These are phyloP conservation scores for Polygonum aviculare DNA, from an alignment of 148 eudicot genomes.

Conservation along the genomic window DNA sequence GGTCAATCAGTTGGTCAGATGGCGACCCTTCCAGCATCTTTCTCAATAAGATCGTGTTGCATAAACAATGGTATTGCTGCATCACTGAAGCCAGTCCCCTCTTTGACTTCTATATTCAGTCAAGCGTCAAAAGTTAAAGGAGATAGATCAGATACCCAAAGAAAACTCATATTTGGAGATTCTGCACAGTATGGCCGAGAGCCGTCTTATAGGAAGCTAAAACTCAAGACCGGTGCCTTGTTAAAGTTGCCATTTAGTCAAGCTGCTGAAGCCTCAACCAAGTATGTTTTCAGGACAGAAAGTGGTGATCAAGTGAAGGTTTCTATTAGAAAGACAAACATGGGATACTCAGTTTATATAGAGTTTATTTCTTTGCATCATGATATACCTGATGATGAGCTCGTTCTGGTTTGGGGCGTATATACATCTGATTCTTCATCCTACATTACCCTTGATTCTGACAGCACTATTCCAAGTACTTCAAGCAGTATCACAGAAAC, in stretches of 20 bases:
- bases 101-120: slow-evolving; percentile 12
- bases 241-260: slow-evolving; percentile 30
- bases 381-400: slow-evolving; percentile 23
- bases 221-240: slow-evolving; percentile 25
- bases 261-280: slow-evolving; percentile 28
- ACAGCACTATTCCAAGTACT: slow-evolving; percentile 20
- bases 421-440: slow-evolving; percentile 66
- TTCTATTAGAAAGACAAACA: slow-evolving; percentile 37
- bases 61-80: slow-evolving; percentile 17
- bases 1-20: slow-evolving; percentile 14
- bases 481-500: slow-evolving; percentile 30
- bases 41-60: slow-evolving; percentile 22
- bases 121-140: slow-evolving; percentile 15
- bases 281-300: slow-evolving; percentile 55
- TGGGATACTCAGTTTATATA: slow-evolving; percentile 40
- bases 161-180: slow-evolving; percentile 17
- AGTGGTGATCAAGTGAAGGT: slow-evolving; percentile 66
- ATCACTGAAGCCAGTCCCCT: slow-evolving; percentile 21
- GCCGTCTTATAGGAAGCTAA: slow-evolving; percentile 16
- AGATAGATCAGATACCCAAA: slow-evolving; percentile 18
- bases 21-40: slow-evolving; percentile 38
- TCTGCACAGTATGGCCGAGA: slow-evolving; percentile 12
- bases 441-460: slow-evolving; percentile 51
- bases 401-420: slow-evolving; percentile 68
- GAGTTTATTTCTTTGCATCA: slow-evolving; percentile 44